Conservation (phyloP, 805 yeast genomes). For the Cyberlindnera amylophila region DNA sequence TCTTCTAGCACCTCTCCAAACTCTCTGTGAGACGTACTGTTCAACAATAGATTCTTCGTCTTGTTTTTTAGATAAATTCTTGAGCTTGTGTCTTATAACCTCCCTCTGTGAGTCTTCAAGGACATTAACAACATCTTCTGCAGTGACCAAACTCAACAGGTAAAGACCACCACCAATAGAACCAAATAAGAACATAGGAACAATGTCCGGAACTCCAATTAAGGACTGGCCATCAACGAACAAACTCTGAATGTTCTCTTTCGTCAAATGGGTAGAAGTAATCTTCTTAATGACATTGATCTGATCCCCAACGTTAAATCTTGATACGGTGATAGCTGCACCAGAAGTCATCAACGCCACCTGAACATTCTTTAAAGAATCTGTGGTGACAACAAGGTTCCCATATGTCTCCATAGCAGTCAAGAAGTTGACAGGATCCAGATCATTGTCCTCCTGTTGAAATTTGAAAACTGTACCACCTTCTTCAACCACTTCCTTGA, state of each 20-base stretch:
- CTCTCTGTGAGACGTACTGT: constrained; percentile 5
- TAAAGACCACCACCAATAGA: constrained; percentile 26
- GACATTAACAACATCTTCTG: background rate
- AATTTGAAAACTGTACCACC: constrained; percentile 16
- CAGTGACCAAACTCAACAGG: constrained; percentile 18
- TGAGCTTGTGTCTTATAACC: constrained; percentile 5
- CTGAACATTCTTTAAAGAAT: constrained; percentile 17
- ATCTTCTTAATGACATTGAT: constrained; percentile 23
- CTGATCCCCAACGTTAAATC: constrained; percentile 23
- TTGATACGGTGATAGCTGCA: constrained; percentile 4
- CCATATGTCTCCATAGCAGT: constrained; percentile 16
- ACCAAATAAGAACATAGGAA: constrained; percentile 25
- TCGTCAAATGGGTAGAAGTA: background rate
- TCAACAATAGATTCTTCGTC: constrained; percentile 2
- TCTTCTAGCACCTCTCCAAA: constrained; percentile 3
- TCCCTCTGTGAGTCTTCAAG: constrained; percentile 7
- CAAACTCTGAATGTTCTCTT: background rate
- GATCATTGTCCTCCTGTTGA: constrained; percentile 5
- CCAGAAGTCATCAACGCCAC: constrained; percentile 5
- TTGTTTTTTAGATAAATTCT: constrained; percentile 3
- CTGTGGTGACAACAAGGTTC: constrained; percentile 12
- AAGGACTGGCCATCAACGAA: constrained; percentile 1
- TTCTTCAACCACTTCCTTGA: constrained; percentile 8
- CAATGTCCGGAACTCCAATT: constrained; percentile 4
- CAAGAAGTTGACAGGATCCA: constrained; percentile 12